Evolutionary conservation across 768 basidiomycete species (phyloP).

Genomic region (Auricularia auricula-judae): DNA sequence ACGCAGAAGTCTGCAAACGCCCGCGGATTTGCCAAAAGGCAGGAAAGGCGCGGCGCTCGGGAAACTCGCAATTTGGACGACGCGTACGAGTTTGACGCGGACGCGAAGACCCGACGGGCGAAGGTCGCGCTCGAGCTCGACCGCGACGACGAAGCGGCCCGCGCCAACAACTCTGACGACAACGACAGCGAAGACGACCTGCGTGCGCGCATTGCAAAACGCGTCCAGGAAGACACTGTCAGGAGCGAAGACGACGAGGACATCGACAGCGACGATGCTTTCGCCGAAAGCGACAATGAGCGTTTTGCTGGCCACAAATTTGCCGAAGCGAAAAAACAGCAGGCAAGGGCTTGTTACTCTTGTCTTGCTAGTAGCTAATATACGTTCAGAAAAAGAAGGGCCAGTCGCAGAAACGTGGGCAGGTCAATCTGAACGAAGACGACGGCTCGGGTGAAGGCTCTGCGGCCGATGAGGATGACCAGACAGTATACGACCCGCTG

Average conservation of each 20-base stretch:
- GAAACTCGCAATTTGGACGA: slow-evolving; percentile 29
- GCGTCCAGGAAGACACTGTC: slow-evolving; percentile 18
- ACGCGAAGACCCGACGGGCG: slow-evolving; percentile 36
- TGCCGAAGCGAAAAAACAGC: slow-evolving; percentile 18
- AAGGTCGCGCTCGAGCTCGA: slow-evolving; percentile 45
- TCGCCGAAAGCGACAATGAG: slow-evolving; percentile 76
- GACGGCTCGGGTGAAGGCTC: slow-evolving; percentile 23
- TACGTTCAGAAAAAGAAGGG: slow-evolving; percentile 14
- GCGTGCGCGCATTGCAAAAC: slow-evolving; percentile 10
- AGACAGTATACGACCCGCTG: not conserved
- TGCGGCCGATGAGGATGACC: slow-evolving; percentile 22
- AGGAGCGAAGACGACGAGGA: slow-evolving; percentile 70
- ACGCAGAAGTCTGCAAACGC: slow-evolving; percentile 22
- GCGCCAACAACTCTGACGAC: slow-evolving; percentile 27
- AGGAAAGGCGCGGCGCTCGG: slow-evolving; percentile 31
- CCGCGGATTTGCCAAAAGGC: slow-evolving; percentile 41
- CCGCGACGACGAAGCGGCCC: slow-evolving; percentile 34
- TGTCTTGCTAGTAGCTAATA: not conserved
- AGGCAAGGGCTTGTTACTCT: not conserved
- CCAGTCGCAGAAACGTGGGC: slow-evolving; percentile 27
- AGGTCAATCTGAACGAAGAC: slow-evolving; percentile 58
- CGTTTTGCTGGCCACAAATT: slow-evolving; percentile 53
- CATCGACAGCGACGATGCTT: slow-evolving; percentile 74
- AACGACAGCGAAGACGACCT: slow-evolving; percentile 12
- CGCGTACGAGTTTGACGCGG: slow-evolving; percentile 49